phyloP scores from a whole-genome alignment of 495 filamentous ascomycete genomes.

The Trichoderma orchidacearum region DNA sequence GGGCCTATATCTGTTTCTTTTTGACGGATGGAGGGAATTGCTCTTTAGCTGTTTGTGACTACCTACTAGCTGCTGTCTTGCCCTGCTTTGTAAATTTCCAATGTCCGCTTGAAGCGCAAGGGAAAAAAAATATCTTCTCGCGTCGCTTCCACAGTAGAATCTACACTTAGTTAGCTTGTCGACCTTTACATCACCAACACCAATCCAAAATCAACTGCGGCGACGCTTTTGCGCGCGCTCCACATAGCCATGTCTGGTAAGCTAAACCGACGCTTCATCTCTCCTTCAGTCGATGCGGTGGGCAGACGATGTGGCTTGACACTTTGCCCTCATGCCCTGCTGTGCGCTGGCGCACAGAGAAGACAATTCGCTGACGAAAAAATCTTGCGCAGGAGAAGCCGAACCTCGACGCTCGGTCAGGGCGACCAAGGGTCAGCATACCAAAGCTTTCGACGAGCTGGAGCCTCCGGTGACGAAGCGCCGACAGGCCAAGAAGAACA shows the following conservation, averaged over 20 bases:
- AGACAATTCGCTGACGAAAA: background rate
- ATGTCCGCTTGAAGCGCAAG: background rate
- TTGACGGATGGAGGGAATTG: background rate
- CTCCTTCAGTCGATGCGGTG: background rate
- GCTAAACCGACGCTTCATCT: background rate
- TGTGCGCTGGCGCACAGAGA: background rate
- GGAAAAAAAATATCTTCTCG: background rate
- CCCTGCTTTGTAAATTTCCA: background rate
- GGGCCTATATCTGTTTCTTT: background rate
- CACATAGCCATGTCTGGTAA: background rate
- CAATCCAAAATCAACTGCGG: too few species aligned
- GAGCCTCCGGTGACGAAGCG: constrained; percentile 51
- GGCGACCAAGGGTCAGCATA: constrained; percentile 90
- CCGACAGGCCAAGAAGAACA: constrained; percentile 43
- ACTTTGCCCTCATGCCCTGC: too few species aligned
- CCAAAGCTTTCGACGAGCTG: constrained; percentile 62
- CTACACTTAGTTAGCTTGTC: background rate
- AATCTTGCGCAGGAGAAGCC: constrained; percentile 25
- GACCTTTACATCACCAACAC: background rate
- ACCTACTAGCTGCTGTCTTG: background rate
- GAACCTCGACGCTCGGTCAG: constrained; percentile 89
- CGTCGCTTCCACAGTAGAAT: background rate
- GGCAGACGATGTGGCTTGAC: too few species aligned
- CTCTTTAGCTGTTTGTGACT: background rate
- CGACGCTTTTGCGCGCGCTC: background rate